These are phyloP conservation scores for Flaveria brownii DNA, from an alignment of 129 eudicot genomes.

Conservation along the genomic window DNA sequence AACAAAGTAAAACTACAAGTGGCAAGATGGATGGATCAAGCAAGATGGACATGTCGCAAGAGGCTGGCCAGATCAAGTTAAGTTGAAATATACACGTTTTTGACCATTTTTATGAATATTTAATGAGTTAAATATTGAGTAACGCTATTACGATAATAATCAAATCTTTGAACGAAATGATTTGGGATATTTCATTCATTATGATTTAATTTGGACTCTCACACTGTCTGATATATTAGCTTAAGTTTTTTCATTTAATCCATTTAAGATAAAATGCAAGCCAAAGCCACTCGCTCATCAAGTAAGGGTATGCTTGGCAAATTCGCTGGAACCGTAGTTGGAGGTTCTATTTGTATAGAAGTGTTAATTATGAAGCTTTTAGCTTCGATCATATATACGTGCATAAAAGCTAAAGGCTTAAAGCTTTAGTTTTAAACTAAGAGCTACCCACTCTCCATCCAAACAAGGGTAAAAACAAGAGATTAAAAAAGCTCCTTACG, in stretches of 20 bases:
- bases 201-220: background rate
- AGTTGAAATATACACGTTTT: background rate
- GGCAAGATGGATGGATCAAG: background rate
- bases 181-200: background rate
- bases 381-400: background rate
- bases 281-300: background rate
- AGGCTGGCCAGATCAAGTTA: background rate
- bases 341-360: background rate
- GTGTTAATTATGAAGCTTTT: background rate
- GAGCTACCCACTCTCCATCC: background rate
- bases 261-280: background rate
- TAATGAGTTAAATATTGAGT: background rate
- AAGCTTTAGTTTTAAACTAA: too few species aligned
- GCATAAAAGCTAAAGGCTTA: too few species aligned
- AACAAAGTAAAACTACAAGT: background rate
- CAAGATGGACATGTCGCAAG: background rate
- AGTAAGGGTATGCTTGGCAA: background rate
- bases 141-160: background rate
- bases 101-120: background rate
- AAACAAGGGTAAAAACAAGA: background rate
- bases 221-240: background rate
- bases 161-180: background rate
- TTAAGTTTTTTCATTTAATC: background rate
- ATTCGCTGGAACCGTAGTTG: background rate
- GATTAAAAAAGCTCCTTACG: background rate